Conservation (phyloP, 2,329 filamentous ascomycete genomes). For the Fusarium sp. region DNA sequence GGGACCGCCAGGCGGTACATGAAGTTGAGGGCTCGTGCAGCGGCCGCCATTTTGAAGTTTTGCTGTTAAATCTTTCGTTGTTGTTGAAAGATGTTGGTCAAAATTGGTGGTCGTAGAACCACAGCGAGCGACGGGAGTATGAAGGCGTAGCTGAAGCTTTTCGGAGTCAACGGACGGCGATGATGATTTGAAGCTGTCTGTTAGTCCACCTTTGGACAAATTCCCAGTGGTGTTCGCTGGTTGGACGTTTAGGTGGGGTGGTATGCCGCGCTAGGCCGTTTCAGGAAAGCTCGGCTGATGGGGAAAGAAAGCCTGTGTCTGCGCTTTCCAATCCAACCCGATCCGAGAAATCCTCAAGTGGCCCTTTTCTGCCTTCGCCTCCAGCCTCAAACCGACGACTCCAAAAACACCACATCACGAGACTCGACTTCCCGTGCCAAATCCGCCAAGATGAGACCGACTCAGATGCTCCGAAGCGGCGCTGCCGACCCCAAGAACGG, state of each 20-base stretch:
- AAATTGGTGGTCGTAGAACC: conserved; percentile 11
- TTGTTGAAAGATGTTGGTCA: conserved; percentile 3
- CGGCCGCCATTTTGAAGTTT: conserved; percentile 62
- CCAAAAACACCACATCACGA: conserved; percentile 38
- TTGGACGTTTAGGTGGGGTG: conserved; percentile 40
- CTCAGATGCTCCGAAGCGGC: conserved; percentile 54
- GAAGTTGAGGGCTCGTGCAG: conserved; percentile 69
- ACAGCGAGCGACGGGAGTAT: conserved; percentile 24
- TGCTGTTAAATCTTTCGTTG: conserved; percentile 13
- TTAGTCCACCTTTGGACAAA: conserved; percentile 34
- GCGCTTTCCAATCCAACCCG: conserved; percentile 47
- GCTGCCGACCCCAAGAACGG: conserved; percentile 54
- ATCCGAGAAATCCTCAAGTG: conserved; percentile 48
- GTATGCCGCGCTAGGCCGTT: conserved; percentile 49
- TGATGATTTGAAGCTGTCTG: conserved; percentile 49
- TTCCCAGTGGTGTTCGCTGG: conserved; percentile 40
- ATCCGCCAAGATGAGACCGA: conserved; percentile 58
- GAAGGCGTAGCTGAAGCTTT: conserved; percentile 43
- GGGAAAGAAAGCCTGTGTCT: conserved; percentile 39
- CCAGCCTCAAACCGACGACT: conserved; percentile 46
- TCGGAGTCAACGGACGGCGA: conserved; percentile 46
- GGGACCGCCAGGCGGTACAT: conserved; percentile 81
- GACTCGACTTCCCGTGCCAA: conserved; percentile 41
- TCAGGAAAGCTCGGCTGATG: conserved; percentile 55
- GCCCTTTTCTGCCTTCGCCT: conserved; percentile 47